These are phyloP conservation scores for Camelina sativa DNA, from an alignment of 345 rosid species.

Conservation along the genomic window DNA sequence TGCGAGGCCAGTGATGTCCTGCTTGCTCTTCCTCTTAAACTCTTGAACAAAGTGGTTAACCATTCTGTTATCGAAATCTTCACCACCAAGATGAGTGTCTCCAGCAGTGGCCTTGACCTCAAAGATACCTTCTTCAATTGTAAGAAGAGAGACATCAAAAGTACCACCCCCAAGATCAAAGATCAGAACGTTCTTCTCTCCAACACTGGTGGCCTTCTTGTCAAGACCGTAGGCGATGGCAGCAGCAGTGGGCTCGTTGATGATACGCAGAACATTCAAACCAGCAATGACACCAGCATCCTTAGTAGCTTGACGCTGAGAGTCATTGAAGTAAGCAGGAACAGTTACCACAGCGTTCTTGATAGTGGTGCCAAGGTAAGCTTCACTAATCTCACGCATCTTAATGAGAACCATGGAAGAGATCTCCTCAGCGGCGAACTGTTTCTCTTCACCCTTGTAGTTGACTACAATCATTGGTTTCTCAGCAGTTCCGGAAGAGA, in stretches of 20 bases:
- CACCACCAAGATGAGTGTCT: conserved; percentile 74
- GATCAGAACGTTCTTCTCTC: conserved; percentile 46
- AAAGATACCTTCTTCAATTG: conserved; percentile 68
- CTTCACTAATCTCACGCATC: conserved; percentile 43
- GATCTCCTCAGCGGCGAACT: conserved; percentile 45
- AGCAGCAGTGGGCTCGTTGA: conserved; percentile 47
- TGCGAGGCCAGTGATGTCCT: conserved; percentile 60
- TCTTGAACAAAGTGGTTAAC: conserved; percentile 70
- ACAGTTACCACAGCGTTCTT: conserved; percentile 46
- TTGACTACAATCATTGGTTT: conserved; percentile 47
- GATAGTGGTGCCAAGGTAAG: conserved; percentile 29
- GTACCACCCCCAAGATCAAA: conserved; percentile 75
- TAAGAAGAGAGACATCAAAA: conserved; percentile 65
- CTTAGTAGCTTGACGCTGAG: conserved; percentile 44
- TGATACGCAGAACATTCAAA: conserved; percentile 41
- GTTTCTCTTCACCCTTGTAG: conserved; percentile 50
- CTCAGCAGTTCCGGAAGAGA: conserved; percentile 37
- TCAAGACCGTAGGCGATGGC: conserved; percentile 49
- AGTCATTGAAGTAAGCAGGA: conserved; percentile 48
- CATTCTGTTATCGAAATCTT: conserved; percentile 69
- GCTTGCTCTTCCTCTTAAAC: conserved; percentile 67
- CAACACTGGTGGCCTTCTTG: conserved; percentile 43
- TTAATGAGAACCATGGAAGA: conserved; percentile 42
- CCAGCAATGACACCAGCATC: conserved; percentile 42
- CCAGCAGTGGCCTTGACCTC: conserved; percentile 73